Conservation (phyloP, 2,329 filamentous ascomycete species). For the Fusarium globosum region DNA sequence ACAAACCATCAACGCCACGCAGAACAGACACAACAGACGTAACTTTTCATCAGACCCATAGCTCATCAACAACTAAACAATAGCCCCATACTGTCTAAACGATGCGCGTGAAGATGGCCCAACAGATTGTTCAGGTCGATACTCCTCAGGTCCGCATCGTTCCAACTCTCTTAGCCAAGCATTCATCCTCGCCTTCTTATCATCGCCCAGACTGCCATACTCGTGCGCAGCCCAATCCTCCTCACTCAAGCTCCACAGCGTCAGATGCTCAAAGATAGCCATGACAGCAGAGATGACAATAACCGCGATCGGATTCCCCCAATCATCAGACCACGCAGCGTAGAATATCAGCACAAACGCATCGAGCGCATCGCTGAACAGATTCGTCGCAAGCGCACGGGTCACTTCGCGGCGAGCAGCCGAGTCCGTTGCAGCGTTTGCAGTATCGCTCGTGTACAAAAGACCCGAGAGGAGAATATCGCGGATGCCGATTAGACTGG, state of each 20-base stretch:
- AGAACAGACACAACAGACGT: neutral
- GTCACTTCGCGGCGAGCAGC: slow-evolving; percentile 43
- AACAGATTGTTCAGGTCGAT: slow-evolving; percentile 31
- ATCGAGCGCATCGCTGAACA: slow-evolving; percentile 50
- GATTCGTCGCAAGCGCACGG: slow-evolving; percentile 46
- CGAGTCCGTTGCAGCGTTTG: slow-evolving; percentile 15
- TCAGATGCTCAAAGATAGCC: slow-evolving; percentile 49
- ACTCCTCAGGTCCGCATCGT: slow-evolving; percentile 15
- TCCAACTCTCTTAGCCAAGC: slow-evolving; percentile 48
- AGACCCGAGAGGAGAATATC: slow-evolving; percentile 48
- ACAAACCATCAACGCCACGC: slow-evolving; percentile 23
- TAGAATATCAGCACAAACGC: slow-evolving; percentile 51
- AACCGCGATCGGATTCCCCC: slow-evolving; percentile 45
- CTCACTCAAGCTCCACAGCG: slow-evolving; percentile 49
- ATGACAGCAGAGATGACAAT: slow-evolving; percentile 47
- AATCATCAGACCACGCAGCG: slow-evolving; percentile 47
- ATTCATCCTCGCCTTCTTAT: slow-evolving; percentile 47
- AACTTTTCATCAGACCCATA: slow-evolving; percentile 8
- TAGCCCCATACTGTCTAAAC: slow-evolving; percentile 26
- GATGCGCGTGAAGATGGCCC: slow-evolving; percentile 32
- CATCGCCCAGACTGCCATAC: slow-evolving; percentile 39
- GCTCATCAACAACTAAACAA: slow-evolving; percentile 7
- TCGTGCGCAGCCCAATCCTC: slow-evolving; percentile 40
- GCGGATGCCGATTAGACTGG: slow-evolving; percentile 47
- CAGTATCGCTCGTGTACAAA: slow-evolving; percentile 42